Evolutionary conservation across 352 stramenopile species (phyloP).

Genomic region (Stramenopiles sp.): DNA sequence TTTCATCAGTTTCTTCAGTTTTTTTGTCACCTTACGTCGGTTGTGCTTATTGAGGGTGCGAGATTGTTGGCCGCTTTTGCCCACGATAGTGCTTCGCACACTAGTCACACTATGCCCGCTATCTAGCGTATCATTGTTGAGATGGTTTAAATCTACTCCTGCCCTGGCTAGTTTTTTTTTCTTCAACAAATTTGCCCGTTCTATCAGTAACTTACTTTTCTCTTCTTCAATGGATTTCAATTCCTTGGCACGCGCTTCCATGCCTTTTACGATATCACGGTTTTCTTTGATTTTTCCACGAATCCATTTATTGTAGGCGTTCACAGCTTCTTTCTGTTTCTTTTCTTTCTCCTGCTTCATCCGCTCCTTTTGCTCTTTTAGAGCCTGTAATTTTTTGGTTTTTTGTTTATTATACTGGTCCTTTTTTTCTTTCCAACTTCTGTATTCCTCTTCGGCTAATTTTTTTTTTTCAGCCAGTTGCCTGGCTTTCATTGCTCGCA

Average conservation of each 20-base stretch:
- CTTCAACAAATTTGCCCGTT: background rate
- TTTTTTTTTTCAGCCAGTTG: background rate
- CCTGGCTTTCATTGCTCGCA: background rate
- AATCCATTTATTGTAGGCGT: background rate
- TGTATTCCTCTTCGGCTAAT: background rate
- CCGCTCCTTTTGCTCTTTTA: background rate
- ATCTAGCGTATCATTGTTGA: background rate
- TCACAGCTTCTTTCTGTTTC: background rate
- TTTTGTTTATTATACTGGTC: background rate
- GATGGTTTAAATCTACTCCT: background rate
- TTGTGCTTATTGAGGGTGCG: no score
- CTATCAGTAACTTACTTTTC: background rate
- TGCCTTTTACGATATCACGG: background rate
- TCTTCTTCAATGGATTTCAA: background rate
- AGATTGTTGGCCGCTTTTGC: background rate
- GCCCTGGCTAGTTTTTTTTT: background rate
- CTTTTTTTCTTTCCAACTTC: background rate
- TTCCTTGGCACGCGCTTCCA: background rate
- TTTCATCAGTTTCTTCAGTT: background rate
- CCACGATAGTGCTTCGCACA: background rate
- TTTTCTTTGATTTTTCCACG: background rate
- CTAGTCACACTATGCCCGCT: background rate
- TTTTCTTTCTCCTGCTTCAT: background rate
- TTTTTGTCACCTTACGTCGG: background rate
- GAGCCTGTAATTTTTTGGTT: background rate